Percentiles rank a stretch among this genome's conserved stretches.
phyloP scores from a whole-genome alignment of 768 basidiomycete genomes.

The Rhizopogon salebrosus region DNA sequence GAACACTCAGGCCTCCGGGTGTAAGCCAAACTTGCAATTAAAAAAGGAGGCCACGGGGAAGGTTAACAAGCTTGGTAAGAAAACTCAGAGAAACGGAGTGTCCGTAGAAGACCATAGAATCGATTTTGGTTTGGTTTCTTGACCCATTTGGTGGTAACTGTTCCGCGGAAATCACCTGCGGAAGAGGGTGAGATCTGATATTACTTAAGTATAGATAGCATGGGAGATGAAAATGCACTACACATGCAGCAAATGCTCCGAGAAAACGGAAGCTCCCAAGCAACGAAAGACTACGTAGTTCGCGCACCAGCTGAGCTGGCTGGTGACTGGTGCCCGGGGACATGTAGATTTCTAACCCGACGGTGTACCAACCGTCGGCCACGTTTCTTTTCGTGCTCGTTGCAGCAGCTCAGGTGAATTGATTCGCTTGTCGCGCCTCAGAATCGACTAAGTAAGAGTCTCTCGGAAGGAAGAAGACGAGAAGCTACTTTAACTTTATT shows the following conservation, averaged over 20 bases:
- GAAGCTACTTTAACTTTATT: neutral
- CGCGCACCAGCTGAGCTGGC: no score
- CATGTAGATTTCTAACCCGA: neutral
- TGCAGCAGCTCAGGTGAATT: neutral
- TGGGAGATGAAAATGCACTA: conserved; percentile 3
- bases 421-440: neutral
- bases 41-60: conserved; percentile 1
- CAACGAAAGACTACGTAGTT: no score
- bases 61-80: conserved; percentile 2
- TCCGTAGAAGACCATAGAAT: conserved; percentile 11
- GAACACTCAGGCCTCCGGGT: conserved; percentile 6
- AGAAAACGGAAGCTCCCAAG: neutral
- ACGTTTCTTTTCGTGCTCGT: neutral
- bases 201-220: conserved; percentile 7
- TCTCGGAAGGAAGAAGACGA: neutral
- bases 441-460: neutral
- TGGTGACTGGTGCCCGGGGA: neutral
- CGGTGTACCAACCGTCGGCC: neutral
- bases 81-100: conserved; percentile 14
- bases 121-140: conserved; percentile 20
- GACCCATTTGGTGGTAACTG: conserved; percentile 15
- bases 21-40: neutral
- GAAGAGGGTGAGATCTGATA: conserved; percentile 19
- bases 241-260: neutral
- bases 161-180: conserved; percentile 30